Evolutionary conservation across 1,284 basidiomycete genomes (phyloP).

Genomic region (Mycena citricolor): DNA sequence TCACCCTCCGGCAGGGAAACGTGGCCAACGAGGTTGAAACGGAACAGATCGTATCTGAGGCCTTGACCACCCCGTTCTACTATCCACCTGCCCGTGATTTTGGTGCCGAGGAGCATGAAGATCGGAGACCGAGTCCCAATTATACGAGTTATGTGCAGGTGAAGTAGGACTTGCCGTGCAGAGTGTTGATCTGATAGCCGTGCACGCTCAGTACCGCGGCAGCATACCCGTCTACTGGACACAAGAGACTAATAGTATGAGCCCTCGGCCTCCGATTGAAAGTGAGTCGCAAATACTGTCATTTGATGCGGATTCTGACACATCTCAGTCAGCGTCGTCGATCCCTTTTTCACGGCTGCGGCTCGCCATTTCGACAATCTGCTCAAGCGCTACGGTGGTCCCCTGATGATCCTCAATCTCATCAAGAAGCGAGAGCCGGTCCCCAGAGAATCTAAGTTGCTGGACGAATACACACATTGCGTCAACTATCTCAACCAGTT

Average conservation of each 20-base stretch:
- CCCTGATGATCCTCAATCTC: constrained; percentile 92
- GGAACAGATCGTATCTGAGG: constrained; percentile 97
- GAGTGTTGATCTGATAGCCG: no score
- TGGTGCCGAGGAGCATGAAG: constrained; percentile 30
- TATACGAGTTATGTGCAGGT: constrained; percentile 95
- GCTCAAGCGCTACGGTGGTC: constrained; percentile 87
- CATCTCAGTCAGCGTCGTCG: constrained; percentile 81
- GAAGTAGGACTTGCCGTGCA: no score
- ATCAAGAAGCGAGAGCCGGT: constrained; percentile 84
- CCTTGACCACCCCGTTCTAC: constrained; percentile 89
- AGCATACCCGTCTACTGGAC: constrained; percentile 97
- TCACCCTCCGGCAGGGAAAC: constrained; percentile 69
- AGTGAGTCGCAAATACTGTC: constrained; percentile 53
- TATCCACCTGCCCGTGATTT: constrained; percentile 48
- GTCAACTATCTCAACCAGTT: constrained; percentile 95
- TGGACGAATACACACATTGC: constrained; percentile 92
- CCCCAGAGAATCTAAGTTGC: constrained; percentile 91
- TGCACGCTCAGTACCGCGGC: constrained; percentile 88
- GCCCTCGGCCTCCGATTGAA: constrained; percentile 91
- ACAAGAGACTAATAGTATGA: constrained; percentile 90
- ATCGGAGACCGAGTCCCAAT: constrained; percentile 69
- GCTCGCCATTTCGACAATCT: constrained; percentile 94
- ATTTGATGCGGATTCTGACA: not conserved
- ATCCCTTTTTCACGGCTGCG: constrained; percentile 94
- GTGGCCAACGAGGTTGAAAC: constrained; percentile 99